Evolutionary conservation across 495 filamentous ascomycete genomes (phyloP), one percentile per base, ranked within the genome.

Genomic region (Jackrogersella multiformis): DNA sequence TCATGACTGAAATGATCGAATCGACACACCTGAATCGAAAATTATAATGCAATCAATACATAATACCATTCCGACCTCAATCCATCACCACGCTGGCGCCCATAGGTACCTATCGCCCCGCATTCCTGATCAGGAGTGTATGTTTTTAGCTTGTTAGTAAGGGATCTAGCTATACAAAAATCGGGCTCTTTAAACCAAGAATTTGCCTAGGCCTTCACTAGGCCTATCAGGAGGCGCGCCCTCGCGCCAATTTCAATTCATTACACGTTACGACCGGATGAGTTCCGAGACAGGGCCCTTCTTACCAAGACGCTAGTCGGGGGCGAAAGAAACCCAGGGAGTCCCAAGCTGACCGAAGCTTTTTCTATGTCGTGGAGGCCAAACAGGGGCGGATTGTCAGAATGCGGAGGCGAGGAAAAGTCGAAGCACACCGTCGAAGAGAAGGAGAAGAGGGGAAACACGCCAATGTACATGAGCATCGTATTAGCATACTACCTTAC

Each of bases 401-500:
- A 28, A 18, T 3, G 34, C 3, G 15, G 26, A 5, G 21, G 13
- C 9, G 7, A 20, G 57, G 46, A 52, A 42, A 24, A 34, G 41
- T 15, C 10, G 34, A 30, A 32, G 41, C 30, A 5, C 23, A 15
- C 24, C 30, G 61, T 32, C 7, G 21, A 23, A 34, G 12, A 34
- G 45, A 52, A 64, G 46, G 35, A 34, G 26, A 28, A 24, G 26
- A 32, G n/a, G 26, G 16, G 51, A 13, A 35, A 5, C 42, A 15
- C 48, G 42, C 49, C 44, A n/a, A n/a, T n/a, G n/a, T n/a, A n/a
- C n/a, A n/a, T n/a, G n/a, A n/a, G n/a, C n/a, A n/a, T n/a, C n/a
- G n/a, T n/a, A n/a, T n/a, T 45, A 58, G 34, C 26, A 44, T 51
- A 58, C 53, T 36, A 53, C 54, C 54, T 28, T 58, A 58, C 28